Base-by-base conservation (phyloP, 106 monocot genomes). In the Dioscorea zingiberensis region DNA sequence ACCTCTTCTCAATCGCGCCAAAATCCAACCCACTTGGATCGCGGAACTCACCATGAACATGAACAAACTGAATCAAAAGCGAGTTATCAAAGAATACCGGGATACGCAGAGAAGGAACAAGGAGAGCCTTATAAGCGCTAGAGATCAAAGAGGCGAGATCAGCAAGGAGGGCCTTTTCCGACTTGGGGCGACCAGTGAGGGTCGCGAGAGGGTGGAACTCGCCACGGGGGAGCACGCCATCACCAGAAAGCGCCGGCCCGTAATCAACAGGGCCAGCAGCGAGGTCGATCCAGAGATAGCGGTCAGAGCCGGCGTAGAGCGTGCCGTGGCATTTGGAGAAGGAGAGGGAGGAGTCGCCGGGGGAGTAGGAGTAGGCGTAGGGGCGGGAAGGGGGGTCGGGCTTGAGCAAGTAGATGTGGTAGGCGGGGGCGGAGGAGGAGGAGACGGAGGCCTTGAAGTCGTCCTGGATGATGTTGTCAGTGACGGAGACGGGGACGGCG, bases 281-380 rank as follows among this genome's bases (percentile, higher is more conserved):
- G 8, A 97, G 84, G 47, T 97, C 95, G 48, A 97, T 80, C 95
- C 95, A 97, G 2, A 88, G 3, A 54, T 97, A 97, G 30, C 91
- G 74, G 8, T 86, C 83, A 59, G 48, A 62, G 10, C 81, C 85
- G 22, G 91, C 64, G 78, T 79, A 91, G 16, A 91, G 48, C 1
- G 73, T 85, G 3, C 91, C 95, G 9, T 88, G 44, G 55, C 95
- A 97, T 59, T 75, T 78, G 18, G 95, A 78, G 63, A 72, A 81
- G 12, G 69, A 80, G 18, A 67, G 70, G 1, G 95, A 91, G 4
- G 74, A 24, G 13, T 79, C 79, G 15, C 48, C 45, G 17, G 47
- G 24, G 0, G 76, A 78, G 24, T 79, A 86, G 18, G 85, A 78
- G 66, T 97, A 97, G 7, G 83, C 95, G 29, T 97, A 97, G 15